Percentiles rank a stretch among this genome's conserved stretches.
phyloP scores from a whole-genome alignment of 306 rosid species.

The Cicer judaicum region DNA sequence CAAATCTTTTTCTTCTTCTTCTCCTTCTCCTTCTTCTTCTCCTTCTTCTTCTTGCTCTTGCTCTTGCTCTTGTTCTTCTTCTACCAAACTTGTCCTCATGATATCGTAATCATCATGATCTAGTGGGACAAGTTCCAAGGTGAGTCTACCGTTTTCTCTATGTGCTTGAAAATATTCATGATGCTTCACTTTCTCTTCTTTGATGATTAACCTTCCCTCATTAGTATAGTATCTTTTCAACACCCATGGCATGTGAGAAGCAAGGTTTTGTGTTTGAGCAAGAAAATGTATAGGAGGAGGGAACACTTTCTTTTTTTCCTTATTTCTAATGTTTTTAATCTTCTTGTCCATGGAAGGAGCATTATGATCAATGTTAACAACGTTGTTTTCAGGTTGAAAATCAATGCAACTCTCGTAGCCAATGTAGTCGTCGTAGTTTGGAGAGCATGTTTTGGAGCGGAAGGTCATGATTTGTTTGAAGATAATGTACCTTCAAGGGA shows the following conservation, averaged over 20 bases:
- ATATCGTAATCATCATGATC: conserved; percentile 2
- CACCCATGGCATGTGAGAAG: conserved; percentile 72
- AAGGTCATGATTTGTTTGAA: too few species aligned
- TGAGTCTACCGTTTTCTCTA: conserved; percentile 75
- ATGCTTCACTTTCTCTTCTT: conserved; percentile 62
- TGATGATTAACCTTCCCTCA: conserved; percentile 71
- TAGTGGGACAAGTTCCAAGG: conserved; percentile 63
- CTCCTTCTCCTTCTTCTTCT: not conserved
- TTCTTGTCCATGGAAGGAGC: not conserved
- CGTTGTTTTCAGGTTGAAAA: not conserved
- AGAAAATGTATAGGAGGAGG: conserved; percentile 73
- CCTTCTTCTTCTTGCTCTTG: not conserved
- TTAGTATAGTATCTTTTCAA: conserved; percentile 61
- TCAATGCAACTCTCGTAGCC: too few species aligned
- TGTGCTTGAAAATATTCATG: conserved; percentile 69
- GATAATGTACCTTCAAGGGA: too few species aligned
- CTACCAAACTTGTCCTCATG: not conserved
- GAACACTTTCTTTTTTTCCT: conserved; percentile 41
- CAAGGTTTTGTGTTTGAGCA: conserved; percentile 66
- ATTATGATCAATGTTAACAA: not conserved
- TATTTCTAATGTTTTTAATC: not conserved
- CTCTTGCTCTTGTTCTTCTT: not conserved
- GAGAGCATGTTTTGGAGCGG: too few species aligned
- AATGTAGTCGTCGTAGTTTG: too few species aligned
- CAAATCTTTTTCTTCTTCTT: not conserved